Conservation (phyloP, 208 protist species). For the Endotrypanum monterogeii region DNA sequence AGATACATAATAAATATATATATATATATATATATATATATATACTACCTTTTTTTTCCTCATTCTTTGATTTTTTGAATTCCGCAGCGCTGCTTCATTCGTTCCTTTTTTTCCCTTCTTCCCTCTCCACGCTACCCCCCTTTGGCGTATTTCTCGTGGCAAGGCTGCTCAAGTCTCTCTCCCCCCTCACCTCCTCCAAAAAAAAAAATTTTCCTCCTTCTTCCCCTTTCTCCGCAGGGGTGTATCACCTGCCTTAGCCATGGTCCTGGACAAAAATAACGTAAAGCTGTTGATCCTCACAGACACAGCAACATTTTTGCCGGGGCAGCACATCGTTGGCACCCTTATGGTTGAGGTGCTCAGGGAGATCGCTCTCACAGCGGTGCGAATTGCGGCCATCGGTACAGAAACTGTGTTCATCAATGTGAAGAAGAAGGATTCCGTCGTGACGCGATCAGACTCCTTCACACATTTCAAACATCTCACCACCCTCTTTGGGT, state of each 20-base stretch:
- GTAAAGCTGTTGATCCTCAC: constrained; percentile 26
- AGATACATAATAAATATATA: neutral
- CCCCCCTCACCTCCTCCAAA: neutral
- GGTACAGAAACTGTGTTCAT: constrained; percentile 39
- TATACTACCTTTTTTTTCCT: neutral
- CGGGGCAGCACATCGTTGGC: constrained; percentile 34
- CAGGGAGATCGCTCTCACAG: constrained; percentile 36
- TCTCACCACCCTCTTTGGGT: constrained; percentile 50
- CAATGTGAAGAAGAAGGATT: constrained; percentile 20
- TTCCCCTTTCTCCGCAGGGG: neutral
- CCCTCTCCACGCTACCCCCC: neutral
- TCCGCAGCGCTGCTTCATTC: neutral
- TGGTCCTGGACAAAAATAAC: constrained; percentile 31
- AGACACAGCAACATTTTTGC: constrained; percentile 20
- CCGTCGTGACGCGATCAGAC: constrained; percentile 8
- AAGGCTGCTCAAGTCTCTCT: too few species aligned
- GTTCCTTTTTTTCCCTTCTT: neutral
- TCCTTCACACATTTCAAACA: constrained; percentile 41
- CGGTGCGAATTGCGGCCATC: constrained; percentile 28
- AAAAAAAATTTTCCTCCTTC: neutral
- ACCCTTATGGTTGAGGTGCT: constrained; percentile 27
- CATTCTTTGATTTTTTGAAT: neutral
- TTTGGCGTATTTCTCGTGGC: neutral
- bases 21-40: neutral
- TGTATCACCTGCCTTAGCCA: neutral